A percentile compares a stretch with the other conserved stretches of the same genome.
phyloP scores from a whole-genome alignment of 768 basidiomycete genomes.

The Ramaria sp. region DNA sequence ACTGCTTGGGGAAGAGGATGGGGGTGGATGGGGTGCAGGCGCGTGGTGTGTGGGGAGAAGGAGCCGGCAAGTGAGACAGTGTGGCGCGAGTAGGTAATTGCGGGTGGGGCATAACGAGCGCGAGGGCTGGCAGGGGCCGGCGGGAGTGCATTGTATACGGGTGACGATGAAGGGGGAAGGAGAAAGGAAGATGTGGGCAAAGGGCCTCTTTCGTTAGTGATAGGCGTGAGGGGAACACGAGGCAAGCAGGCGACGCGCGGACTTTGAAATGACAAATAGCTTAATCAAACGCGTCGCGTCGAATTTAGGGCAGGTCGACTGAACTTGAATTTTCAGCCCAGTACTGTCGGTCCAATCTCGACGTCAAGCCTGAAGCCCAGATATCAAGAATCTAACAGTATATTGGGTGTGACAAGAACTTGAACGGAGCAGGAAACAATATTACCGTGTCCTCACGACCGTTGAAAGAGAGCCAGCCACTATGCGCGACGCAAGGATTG shows the following conservation, averaged over 20 bases:
- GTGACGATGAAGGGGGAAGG: background rate
- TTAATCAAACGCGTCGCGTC: background rate
- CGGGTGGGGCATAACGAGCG: conserved; percentile 55
- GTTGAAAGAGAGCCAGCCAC: no score
- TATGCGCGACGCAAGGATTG: no score
- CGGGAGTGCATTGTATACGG: background rate
- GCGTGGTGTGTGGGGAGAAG: conserved; percentile 30
- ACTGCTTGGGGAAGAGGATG: conserved; percentile 41
- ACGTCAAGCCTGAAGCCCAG: no score
- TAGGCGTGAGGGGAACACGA: background rate
- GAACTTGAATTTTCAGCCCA: no score
- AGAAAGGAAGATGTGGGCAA: background rate
- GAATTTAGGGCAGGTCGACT: background rate
- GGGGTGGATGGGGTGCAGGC: conserved; percentile 44
- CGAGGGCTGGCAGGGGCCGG: conserved; percentile 29
- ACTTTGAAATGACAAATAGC: background rate
- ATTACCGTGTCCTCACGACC: no score
- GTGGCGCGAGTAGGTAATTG: conserved; percentile 38
- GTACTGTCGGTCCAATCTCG: no score
- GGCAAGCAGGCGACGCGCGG: background rate
- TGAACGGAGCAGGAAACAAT: no score
- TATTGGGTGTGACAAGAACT: no score
- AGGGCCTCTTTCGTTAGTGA: background rate
- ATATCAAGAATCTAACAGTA: no score
- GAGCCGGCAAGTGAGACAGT: conserved; percentile 24